Base-by-base conservation (phyloP, 164 flowering plant genomes). In the Vitis rupestris region DNA sequence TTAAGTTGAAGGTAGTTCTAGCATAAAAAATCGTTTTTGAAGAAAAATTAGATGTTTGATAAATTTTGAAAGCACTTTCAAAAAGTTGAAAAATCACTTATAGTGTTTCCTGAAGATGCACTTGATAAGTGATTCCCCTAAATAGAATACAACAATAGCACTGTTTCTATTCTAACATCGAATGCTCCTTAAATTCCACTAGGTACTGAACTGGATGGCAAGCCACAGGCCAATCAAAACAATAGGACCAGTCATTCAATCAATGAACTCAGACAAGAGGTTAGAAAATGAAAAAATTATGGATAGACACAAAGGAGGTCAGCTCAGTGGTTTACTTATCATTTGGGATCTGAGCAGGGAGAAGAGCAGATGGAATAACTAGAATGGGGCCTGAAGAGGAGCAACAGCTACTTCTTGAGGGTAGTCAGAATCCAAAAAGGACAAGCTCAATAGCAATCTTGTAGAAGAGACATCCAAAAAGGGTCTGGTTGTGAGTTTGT, bases 401-500 rank as follows among this genome's bases (percentile, higher is more conserved):
- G 73, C 17, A 55, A 63, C 19, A 10, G 12, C 66, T 27, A 69
- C 31, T 77, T 76, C 72, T 56, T 86, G 59, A 83, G 87, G 87
- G 88, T 83, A 47, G 85, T 85, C 5, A 83, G 82, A 64, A 10
- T 11, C 78, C 3, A 84, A 83, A 50, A 60, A 71, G 66, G 16
- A 64, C 15, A 81, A 85, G 70, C 82, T 85, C 15, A 88, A 84
- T 0, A 61, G 14, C 9, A 64, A 70, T 8, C 82, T 86, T 47
- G 1, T 50, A 9, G 77, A 77, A 63, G 81, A 80, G 47, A 70
- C 66, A 11, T 54, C 61, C 0, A 69, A 67, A 23, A 68, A 70
- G 57, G 90, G 91, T 0, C 12, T 82, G 65, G 53, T 85, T 13
- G 81, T 84, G 51, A 47, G 49, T 8, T 87, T 89, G 91, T 72